A percentile compares a stretch with the other conserved stretches of the same genome.
Conservation (phyloP, 1,284 basidiomycete genomes). For the Ceratobasidium sp. region DNA sequence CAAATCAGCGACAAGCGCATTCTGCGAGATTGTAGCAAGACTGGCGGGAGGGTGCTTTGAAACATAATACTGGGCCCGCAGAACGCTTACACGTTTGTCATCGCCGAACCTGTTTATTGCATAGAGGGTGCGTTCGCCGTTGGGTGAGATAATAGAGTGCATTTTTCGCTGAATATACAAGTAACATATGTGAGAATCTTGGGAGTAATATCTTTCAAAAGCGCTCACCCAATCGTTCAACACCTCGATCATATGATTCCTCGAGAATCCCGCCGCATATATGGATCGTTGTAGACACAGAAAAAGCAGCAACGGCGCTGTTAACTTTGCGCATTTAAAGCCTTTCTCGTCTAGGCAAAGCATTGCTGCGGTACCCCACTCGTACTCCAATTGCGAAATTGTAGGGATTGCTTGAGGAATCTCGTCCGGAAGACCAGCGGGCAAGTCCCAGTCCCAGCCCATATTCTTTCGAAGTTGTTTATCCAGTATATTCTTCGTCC, state of each 20-base stretch:
- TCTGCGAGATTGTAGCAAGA: background rate
- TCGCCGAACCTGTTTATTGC: background rate
- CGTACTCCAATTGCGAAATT: background rate
- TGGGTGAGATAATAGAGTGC: background rate
- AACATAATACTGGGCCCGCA: background rate
- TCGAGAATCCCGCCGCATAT: background rate
- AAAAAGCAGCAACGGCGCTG: background rate
- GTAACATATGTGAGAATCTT: too few species aligned
- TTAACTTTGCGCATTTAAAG: background rate
- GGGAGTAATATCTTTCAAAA: too few species aligned
- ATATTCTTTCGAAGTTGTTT: constrained; percentile 4
- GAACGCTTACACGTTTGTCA: background rate
- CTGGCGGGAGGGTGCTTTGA: background rate
- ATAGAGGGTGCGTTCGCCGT: background rate
- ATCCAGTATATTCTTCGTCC: constrained; percentile 1
- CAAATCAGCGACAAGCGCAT: background rate
- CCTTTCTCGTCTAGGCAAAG: background rate
- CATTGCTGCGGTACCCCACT: background rate
- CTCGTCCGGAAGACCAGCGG: background rate
- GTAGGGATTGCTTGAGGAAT: background rate
- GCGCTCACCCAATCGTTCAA: background rate
- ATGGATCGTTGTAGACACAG: background rate
- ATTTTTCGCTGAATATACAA: background rate
- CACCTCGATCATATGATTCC: background rate
- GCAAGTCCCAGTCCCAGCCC: background rate